Base-by-base conservation (phyloP, 371 early-diverging fungal species). In the Smittium mucronatum region DNA sequence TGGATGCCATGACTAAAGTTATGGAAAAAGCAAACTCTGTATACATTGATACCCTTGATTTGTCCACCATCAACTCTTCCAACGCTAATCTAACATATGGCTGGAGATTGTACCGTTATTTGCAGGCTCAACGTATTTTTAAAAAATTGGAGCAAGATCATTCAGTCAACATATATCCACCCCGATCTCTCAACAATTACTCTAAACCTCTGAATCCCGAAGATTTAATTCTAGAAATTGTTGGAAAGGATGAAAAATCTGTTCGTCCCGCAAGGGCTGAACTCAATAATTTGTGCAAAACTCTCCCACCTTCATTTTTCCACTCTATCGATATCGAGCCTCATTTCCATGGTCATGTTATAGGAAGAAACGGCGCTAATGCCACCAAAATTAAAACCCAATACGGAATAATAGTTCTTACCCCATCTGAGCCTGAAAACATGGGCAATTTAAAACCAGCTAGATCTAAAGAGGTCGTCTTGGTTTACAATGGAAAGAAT, bases 321-420 rank as follows among this genome's bases (percentile, higher is more conserved):
- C 83, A 83, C 63, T 80, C 83, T 58, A 86, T 90, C 63, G 84
- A 86, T 32, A 85, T 94, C 34, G 91, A 92, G 64, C 85, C 86
- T 60, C 88, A 88, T 47, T 78, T 93, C 68, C 92, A 92, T 75
- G 83, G 87, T 36, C 86, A 87, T 77, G 86, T 94, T 65, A 80
- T 86, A 32, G 89, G 92, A 34, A 86, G 86, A 70, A 88, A 88
- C 68, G 92, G 91, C n/a, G 82, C 84, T 71, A 89, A 87, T 73
- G 80, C 92, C 15, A 81, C 83, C 36, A 21, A 35, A 65, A 65
- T 65, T 5, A 21, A 35, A 33, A 8, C 30, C 30, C 30, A 65
- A 35, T 30, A 2, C 16, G 35, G 65, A 17, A 35, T 65, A 21
- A 28, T 65, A 35, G 34, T 65, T 30, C n/a, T 65, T 30, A 65